A percentile compares a stretch with the other conserved stretches of the same genome.
Conservation (phyloP, 1,139 yeast species). For the Debaryomycetaceae sp. region DNA sequence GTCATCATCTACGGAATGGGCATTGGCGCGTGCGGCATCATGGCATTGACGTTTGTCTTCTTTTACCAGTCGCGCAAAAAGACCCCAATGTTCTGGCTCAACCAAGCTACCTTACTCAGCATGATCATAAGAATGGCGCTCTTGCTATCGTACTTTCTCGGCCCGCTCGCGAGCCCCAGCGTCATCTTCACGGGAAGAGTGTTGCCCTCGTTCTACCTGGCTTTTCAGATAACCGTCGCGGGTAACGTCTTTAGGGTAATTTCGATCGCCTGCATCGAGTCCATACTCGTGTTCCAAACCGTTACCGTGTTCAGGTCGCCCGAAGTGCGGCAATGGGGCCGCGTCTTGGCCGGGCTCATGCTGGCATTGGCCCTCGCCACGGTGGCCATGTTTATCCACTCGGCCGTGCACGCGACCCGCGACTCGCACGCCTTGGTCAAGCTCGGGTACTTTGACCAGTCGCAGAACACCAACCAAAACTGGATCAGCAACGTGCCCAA, state of each 20-base stretch:
- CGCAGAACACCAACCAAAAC: background rate
- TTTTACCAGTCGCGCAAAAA: slow-evolving; percentile 34
- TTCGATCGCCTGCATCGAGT: slow-evolving; percentile 47
- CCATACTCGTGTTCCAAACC: slow-evolving; percentile 61
- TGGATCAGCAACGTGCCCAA: slow-evolving; percentile 40
- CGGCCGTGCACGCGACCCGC: slow-evolving; percentile 6
- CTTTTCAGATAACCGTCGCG: slow-evolving; percentile 33
- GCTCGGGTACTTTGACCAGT: background rate
- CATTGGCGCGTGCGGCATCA: slow-evolving; percentile 18
- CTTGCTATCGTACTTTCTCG: slow-evolving; percentile 41
- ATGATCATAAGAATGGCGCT: slow-evolving; percentile 49
- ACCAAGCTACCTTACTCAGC: slow-evolving; percentile 45
- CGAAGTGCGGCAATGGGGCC: slow-evolving; percentile 28
- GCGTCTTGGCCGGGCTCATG: slow-evolving; percentile 27
- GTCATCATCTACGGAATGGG: slow-evolving; percentile 15
- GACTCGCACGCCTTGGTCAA: background rate
- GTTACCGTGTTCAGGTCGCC: slow-evolving; percentile 53
- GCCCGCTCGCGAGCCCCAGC: slow-evolving; percentile 41
- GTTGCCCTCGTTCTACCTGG: slow-evolving; percentile 6
- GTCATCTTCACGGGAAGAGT: slow-evolving; percentile 39
- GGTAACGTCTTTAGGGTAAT: slow-evolving; percentile 50
- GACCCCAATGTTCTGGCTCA: slow-evolving; percentile 62
- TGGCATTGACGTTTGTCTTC: slow-evolving; percentile 17
- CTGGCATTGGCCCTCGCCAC: slow-evolving; percentile 36
- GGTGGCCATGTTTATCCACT: slow-evolving; percentile 42